These are phyloP conservation scores for Friedmanniomyces endolithicus DNA, from an alignment of 495 filamentous ascomycete genomes.

Conservation along the genomic window DNA sequence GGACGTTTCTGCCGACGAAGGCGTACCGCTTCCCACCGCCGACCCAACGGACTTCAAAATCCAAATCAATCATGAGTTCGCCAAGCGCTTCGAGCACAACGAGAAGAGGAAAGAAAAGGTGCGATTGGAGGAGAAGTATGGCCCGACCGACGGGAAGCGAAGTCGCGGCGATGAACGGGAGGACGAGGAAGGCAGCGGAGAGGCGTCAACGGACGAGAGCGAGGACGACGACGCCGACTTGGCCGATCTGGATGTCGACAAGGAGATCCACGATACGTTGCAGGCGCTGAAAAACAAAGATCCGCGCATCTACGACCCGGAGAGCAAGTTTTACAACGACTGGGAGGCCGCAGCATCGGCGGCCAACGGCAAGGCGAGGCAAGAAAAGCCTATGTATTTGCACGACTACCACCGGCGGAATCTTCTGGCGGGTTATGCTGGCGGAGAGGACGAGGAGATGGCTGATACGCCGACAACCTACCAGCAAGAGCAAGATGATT, in stretches of 20 bases:
- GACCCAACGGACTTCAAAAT: constrained; percentile 24
- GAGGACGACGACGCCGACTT: constrained; percentile 86
- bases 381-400: constrained; percentile 75
- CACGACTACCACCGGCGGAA: constrained; percentile 84
- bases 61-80: constrained; percentile 85
- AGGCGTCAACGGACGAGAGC: constrained; percentile 39
- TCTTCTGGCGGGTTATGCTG: constrained; percentile 49
- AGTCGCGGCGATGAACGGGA: constrained; percentile 30
- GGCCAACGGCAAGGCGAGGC: constrained; percentile 35
- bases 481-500: constrained; percentile 67
- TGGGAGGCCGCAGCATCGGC: constrained; percentile 40
- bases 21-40: background rate
- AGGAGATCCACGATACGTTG: constrained; percentile 73
- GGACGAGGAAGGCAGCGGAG: constrained; percentile 44
- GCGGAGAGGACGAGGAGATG: constrained; percentile 45
- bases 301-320: constrained; percentile 73
- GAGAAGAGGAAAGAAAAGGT: constrained; percentile 86
- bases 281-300: constrained; percentile 80
- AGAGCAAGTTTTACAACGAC: constrained; percentile 60
- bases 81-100: constrained; percentile 83
- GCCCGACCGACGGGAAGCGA: background rate
- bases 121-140: constrained; percentile 45
- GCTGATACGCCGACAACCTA: constrained; percentile 54
- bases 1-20: constrained; percentile 3
- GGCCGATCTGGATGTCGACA: constrained; percentile 67